A percentile compares a stretch with the other conserved stretches of the same genome.
Evolutionary conservation across 768 basidiomycete species (phyloP).

Genomic region (Udeniomyces megalosporus): DNA sequence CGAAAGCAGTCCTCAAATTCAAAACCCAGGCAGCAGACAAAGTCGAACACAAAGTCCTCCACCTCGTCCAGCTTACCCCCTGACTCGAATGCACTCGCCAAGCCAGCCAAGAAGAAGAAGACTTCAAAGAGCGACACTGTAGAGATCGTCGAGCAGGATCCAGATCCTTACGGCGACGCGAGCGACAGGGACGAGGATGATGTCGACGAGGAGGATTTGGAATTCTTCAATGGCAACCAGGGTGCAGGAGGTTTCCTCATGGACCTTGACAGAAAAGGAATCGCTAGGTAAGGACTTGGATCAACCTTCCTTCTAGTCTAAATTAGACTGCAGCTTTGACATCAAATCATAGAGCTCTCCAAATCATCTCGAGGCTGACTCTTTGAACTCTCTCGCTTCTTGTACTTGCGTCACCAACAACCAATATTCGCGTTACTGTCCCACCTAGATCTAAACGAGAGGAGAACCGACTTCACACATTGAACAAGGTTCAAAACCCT

Average conservation of each 20-base stretch:
- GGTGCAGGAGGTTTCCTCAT: slow-evolving; percentile 3
- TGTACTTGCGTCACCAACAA: no score
- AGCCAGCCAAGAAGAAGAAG: slow-evolving; percentile 7
- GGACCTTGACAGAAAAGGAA: slow-evolving; percentile 8
- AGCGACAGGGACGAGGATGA: background rate
- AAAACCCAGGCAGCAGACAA: no score
- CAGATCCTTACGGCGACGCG: background rate
- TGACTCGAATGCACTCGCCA: background rate
- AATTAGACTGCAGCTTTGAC: no score
- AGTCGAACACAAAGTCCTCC: no score
- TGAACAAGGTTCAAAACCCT: slow-evolving; percentile 6
- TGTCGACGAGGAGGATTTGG: slow-evolving; percentile 2
- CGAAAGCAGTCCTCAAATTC: background rate
- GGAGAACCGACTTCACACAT: background rate
- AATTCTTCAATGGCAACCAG: slow-evolving; percentile 7
- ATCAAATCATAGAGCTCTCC: no score
- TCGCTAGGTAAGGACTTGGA: no score
- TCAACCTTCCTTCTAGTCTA: no score
- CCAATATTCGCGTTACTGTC: background rate
- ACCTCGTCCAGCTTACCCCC: background rate
- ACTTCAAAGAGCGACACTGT: slow-evolving; percentile 5
- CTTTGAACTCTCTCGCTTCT: no score
- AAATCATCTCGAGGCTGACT: no score
- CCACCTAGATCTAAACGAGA: background rate
- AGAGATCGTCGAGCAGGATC: slow-evolving; percentile 5